These are phyloP conservation scores for Pseudozyma flocculosa DNA, from an alignment of 1,284 basidiomycete species.

Conservation along the genomic window DNA sequence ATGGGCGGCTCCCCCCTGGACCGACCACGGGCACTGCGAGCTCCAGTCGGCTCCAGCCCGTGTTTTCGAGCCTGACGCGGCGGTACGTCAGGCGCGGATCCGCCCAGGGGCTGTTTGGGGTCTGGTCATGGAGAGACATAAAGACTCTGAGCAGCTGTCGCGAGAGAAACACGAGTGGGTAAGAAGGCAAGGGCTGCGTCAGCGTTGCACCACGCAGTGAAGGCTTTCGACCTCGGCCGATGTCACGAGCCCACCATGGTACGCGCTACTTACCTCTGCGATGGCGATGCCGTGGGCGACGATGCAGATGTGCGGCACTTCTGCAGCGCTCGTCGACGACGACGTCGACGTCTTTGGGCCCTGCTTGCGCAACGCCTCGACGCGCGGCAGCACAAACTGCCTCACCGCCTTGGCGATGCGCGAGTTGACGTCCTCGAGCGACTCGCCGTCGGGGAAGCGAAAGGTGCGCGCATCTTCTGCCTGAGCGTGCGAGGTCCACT, in stretches of 20 bases:
- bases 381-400: slow-evolving; percentile 67
- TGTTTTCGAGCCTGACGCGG: slow-evolving; percentile 61
- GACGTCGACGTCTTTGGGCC: slow-evolving; percentile 10
- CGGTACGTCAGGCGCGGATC: slow-evolving; percentile 57
- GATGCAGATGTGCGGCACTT: slow-evolving; percentile 66
- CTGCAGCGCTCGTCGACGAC: slow-evolving; percentile 4
- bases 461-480: slow-evolving; percentile 61
- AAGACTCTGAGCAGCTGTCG: slow-evolving; percentile 35
- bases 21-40: slow-evolving; percentile 43
- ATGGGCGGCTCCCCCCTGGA: neutral
- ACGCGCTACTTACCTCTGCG: slow-evolving; percentile 60
- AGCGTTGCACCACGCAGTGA: neutral
- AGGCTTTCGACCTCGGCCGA: neutral
- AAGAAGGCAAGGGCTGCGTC: neutral
- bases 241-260: neutral
- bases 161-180: neutral
- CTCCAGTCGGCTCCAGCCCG: slow-evolving; percentile 61
- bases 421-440: slow-evolving; percentile 67
- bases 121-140: slow-evolving; percentile 37
- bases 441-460: slow-evolving; percentile 73
- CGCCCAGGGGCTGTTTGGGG: slow-evolving; percentile 39
- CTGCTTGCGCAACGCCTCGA: slow-evolving; percentile 54
- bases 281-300: slow-evolving; percentile 81
- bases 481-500: slow-evolving; percentile 26
- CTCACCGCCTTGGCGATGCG: slow-evolving; percentile 67